phyloP scores from a whole-genome alignment of 2,329 filamentous ascomycete species.

The Fusarium nanum region DNA sequence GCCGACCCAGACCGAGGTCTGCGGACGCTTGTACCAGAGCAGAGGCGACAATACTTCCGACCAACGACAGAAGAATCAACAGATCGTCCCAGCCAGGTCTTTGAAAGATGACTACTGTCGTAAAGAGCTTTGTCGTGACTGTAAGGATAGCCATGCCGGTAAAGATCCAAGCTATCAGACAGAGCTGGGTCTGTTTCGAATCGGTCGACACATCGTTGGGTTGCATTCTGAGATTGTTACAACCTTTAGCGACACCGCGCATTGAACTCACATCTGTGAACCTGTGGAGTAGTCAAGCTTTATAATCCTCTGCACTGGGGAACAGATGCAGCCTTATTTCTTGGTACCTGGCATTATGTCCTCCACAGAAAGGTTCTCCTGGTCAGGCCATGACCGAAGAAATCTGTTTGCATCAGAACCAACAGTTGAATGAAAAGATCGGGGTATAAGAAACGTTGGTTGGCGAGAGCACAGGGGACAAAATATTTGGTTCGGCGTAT shows the following conservation, averaged over 20 bases:
- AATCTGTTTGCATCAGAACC: not conserved
- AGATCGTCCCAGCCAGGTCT: conserved; percentile 21
- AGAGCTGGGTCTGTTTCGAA: conserved; percentile 3
- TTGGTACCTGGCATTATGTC: not conserved
- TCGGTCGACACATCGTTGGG: not conserved
- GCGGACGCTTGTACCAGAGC: conserved; percentile 2
- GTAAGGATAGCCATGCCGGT: conserved; percentile 13
- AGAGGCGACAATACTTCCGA: conserved; percentile 14
- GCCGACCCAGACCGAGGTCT: conserved; percentile 10
- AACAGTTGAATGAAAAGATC: not conserved
- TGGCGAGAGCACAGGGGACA: not conserved
- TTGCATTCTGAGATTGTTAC: not conserved
- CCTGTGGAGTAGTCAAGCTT: not conserved
- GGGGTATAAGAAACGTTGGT: not conserved
- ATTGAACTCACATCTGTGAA: not conserved
- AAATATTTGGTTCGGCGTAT: not conserved
- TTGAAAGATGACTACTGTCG: conserved; percentile 7
- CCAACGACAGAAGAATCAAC: conserved; percentile 9
- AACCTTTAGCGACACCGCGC: no score
- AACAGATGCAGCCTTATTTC: not conserved
- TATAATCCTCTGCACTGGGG: not conserved
- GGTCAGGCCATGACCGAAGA: not conserved
- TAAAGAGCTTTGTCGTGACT: conserved; percentile 2
- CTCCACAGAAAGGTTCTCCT: not conserved
- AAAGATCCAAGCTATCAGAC: conserved; percentile 8